Percentiles rank a stretch among this genome's conserved stretches.
phyloP scores from a whole-genome alignment of 345 rosid genomes.

The Salix exigua region DNA sequence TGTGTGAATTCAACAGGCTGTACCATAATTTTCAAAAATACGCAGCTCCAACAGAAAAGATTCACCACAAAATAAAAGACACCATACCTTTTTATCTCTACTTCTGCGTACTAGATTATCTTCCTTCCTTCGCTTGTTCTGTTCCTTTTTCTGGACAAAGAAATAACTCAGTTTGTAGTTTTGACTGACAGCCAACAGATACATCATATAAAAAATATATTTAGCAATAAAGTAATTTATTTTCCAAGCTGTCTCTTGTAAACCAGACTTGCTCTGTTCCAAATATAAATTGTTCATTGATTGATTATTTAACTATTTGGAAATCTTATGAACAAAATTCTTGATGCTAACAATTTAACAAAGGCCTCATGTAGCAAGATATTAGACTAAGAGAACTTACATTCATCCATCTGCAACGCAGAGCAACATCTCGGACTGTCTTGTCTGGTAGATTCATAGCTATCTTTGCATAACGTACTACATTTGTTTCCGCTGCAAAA shows the following conservation, averaged over 20 bases:
- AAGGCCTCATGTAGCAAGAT: slow-evolving; percentile 1
- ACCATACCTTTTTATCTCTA: slow-evolving; percentile 60
- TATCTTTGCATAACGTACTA: slow-evolving; percentile 59
- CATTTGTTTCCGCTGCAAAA: slow-evolving; percentile 30
- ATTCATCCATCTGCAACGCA: slow-evolving; percentile 70
- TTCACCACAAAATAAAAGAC: not conserved
- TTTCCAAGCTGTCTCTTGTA: not conserved
- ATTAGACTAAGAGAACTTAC: slow-evolving; percentile 27
- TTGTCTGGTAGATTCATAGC: slow-evolving; percentile 48
- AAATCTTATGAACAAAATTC: not conserved
- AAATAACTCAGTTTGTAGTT: slow-evolving; percentile 1
- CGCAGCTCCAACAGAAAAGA: not conserved
- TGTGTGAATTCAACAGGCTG: not conserved
- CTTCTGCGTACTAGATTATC: slow-evolving; percentile 46
- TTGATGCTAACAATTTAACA: not conserved
- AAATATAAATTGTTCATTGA: not conserved
- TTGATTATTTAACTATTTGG: not conserved
- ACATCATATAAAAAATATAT: not conserved
- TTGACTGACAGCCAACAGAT: not conserved
- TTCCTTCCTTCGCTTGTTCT: slow-evolving; percentile 67
- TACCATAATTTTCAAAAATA: not conserved
- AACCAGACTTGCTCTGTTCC: not conserved
- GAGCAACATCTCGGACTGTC: slow-evolving; percentile 72
- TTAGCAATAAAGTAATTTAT: not conserved
- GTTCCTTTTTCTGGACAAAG: slow-evolving; percentile 55